Evolutionary conservation across 2,329 filamentous ascomycete genomes (phyloP).

Genomic region (Phyllachora maydis): DNA sequence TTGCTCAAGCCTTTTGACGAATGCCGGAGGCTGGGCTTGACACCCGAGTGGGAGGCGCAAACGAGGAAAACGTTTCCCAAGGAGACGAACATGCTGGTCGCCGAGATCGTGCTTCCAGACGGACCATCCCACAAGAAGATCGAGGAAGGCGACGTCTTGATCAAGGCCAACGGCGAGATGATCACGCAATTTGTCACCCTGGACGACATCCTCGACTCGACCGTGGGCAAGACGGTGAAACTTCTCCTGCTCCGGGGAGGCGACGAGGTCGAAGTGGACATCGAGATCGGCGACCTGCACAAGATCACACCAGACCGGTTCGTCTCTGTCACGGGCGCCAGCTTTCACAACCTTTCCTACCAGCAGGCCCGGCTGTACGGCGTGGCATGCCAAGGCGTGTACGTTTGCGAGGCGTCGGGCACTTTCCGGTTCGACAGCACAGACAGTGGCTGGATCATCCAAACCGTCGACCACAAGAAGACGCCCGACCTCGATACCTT

Average conservation of each 20-base stretch:
- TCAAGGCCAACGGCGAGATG: conserved; percentile 85
- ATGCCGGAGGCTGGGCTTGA: conserved; percentile 73
- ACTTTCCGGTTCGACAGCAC: conserved; percentile 89
- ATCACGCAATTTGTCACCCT: conserved; percentile 83
- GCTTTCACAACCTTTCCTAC: conserved; percentile 92
- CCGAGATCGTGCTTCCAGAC: conserved; percentile 81
- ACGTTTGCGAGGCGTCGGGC: conserved; percentile 82
- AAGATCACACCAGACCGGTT: conserved; percentile 91
- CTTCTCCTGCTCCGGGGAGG: conserved; percentile 78
- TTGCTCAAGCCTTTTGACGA: conserved; percentile 95
- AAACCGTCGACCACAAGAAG: conserved; percentile 79
- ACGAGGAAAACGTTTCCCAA: conserved; percentile 70
- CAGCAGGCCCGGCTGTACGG: conserved; percentile 94
- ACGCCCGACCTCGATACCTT: conserved; percentile 77
- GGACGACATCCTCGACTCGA: conserved; percentile 81
- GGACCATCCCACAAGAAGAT: conserved; percentile 76
- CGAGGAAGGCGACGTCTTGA: conserved; percentile 80
- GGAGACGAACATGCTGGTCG: conserved; percentile 92
- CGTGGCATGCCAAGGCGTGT: conserved; percentile 80
- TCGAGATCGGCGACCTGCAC: conserved; percentile 77
- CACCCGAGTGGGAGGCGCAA: conserved; percentile 66
- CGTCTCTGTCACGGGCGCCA: conserved; percentile 79
- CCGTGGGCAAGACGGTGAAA: conserved; percentile 57
- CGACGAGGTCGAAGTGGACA: conserved; percentile 64
- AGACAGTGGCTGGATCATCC: conserved; percentile 82